phyloP scores from a whole-genome alignment of 2,329 filamentous ascomycete genomes.

The Chlorencoelia australis region DNA sequence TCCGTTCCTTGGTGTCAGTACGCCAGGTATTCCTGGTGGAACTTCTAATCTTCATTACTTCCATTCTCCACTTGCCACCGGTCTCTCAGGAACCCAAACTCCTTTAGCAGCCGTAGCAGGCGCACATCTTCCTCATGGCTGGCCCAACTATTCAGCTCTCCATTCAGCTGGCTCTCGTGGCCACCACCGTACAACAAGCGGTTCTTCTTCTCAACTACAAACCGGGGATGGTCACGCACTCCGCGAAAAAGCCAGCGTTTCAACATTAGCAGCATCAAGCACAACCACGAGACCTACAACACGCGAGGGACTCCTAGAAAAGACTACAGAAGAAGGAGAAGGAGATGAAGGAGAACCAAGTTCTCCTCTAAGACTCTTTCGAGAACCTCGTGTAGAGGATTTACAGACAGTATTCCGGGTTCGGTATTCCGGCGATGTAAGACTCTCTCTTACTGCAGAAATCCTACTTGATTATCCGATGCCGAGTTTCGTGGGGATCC shows the following conservation, averaged over 20 bases:
- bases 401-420: constrained; percentile 89
- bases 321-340: constrained; percentile 24
- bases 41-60: constrained; percentile 76
- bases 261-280: constrained; percentile 47
- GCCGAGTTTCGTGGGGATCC: constrained; percentile 94
- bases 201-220: constrained; percentile 23
- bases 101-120: constrained; percentile 72
- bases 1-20: constrained; percentile 50
- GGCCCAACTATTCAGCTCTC: constrained; percentile 29
- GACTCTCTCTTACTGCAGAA: constrained; percentile 82
- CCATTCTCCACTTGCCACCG: constrained; percentile 62
- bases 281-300: constrained; percentile 47
- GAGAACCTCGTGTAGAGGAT: constrained; percentile 73
- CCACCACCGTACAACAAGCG: constrained; percentile 24
- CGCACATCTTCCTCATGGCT: constrained; percentile 48
- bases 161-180: constrained; percentile 12
- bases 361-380: constrained; percentile 42
- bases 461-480: constrained; percentile 97
- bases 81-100: constrained; percentile 66
- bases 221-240: constrained; percentile 34
- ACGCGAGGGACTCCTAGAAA: constrained; percentile 35
- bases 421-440: constrained; percentile 78
- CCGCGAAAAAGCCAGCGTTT: constrained; percentile 52
- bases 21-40: constrained; percentile 57
- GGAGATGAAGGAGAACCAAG: constrained; percentile 22